A percentile compares a stretch with the other conserved stretches of the same genome.
Conservation (phyloP, 2,329 filamentous ascomycete genomes). For the Sporothrix inflata region DNA sequence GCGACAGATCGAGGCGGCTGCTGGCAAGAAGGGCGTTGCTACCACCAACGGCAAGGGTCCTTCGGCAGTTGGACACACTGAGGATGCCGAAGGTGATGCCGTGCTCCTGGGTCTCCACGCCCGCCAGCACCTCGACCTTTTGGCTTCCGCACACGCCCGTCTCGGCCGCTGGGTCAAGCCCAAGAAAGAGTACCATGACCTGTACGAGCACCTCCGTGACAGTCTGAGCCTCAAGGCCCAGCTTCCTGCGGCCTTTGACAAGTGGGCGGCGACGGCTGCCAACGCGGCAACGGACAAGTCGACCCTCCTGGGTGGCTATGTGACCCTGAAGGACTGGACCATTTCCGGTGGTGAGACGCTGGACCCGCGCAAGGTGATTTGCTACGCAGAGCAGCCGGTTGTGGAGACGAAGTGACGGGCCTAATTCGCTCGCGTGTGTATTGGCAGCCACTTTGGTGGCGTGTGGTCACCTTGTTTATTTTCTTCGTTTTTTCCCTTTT, state of each 20-base stretch:
- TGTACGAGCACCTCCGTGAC: slow-evolving; percentile 34
- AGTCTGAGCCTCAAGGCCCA: slow-evolving; percentile 30
- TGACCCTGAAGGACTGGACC: slow-evolving; percentile 31
- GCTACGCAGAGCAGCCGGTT: neutral
- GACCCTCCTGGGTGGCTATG: slow-evolving; percentile 34
- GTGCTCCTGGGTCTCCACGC: slow-evolving; percentile 34
- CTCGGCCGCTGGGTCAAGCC: slow-evolving; percentile 35
- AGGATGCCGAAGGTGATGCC: slow-evolving; percentile 29
- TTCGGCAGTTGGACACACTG: neutral
- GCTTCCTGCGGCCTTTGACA: slow-evolving; percentile 34
- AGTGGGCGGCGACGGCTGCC: slow-evolving; percentile 33
- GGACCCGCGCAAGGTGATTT: neutral
- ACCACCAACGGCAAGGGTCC: neutral
- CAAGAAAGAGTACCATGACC: slow-evolving; percentile 35
- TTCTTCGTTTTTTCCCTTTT: neutral
- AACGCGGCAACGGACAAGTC: slow-evolving; percentile 31
- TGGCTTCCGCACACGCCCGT: slow-evolving; percentile 33
- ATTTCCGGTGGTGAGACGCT: slow-evolving; percentile 24
- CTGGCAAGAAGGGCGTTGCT: neutral
- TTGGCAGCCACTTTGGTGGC: neutral
- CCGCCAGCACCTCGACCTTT: slow-evolving; percentile 34
- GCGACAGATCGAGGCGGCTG: slow-evolving; percentile 35
- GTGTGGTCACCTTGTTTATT: neutral
- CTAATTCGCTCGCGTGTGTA: no score
- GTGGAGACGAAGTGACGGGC: neutral